A percentile compares a stretch with the other conserved stretches of the same genome.
Conservation (phyloP, 108 stramenopile species). For the Nitzschia sp. region DNA sequence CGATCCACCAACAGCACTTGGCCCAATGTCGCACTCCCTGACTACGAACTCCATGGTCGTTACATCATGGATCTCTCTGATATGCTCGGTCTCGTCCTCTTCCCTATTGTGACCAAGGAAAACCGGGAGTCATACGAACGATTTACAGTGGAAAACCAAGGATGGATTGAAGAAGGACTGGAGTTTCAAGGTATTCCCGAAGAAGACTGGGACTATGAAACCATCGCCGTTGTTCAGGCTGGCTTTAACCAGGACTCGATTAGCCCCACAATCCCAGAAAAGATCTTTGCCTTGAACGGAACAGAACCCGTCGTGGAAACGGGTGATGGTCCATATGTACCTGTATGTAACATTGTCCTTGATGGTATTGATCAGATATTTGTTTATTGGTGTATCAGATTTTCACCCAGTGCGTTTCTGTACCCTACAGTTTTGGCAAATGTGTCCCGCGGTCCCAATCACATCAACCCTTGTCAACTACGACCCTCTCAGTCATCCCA, state of each 20-base stretch:
- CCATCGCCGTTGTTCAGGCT: background rate
- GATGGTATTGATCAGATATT: too few species aligned
- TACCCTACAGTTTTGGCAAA: background rate
- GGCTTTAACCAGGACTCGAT: background rate
- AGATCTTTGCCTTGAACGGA: background rate
- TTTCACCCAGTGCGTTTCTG: too few species aligned
- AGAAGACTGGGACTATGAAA: background rate
- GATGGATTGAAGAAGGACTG: conserved; percentile 9
- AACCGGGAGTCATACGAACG: conserved; percentile 4
- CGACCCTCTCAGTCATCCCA: background rate
- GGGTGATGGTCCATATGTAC: conserved; percentile 1
- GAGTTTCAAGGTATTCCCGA: background rate
- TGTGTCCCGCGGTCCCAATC: background rate
- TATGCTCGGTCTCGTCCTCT: background rate
- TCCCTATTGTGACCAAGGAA: background rate
- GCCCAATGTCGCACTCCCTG: conserved; percentile 11
- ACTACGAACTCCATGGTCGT: background rate
- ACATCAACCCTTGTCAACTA: conserved; percentile 1
- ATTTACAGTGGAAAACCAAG: conserved; percentile 7
- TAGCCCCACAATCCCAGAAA: background rate
- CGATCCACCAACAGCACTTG: conserved; percentile 1
- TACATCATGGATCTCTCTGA: background rate
- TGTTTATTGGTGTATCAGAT: too few species aligned
- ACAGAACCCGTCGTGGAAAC: background rate
- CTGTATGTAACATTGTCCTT: background rate